Base-by-base conservation (phyloP, 2,329 filamentous ascomycete species). In the Fusarium temperatum region DNA sequence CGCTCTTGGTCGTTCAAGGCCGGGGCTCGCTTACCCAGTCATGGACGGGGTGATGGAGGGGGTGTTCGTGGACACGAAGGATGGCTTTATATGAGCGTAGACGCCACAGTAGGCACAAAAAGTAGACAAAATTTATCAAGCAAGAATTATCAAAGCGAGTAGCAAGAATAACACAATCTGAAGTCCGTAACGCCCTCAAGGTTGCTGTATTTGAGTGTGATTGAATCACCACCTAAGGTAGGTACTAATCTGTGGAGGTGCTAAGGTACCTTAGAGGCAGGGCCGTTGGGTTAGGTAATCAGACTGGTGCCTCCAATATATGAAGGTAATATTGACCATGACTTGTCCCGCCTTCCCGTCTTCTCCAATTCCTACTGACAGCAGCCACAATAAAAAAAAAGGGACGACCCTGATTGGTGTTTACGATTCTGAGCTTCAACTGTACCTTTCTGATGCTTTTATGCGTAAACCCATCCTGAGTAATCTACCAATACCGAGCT, bases 151-250 rank as follows among this genome's bases (percentile, higher is more conserved):
- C 48, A 68, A 58, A 59, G 30, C 18, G 24, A 39, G 44, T 42
- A 39, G 42, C 35, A 26, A 32, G 57, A 48, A 61, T 44, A 39
- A 59, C 45, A 54, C 60, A 61, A 61, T 56, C 32, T 45, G 54
- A 66, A 66, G 50, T 41, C 70, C 47, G 41, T 38, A 65, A 61
- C 70, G 67, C 62, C 63, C 53, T 30, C 26, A 39, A 60, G 47
- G 53, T 53, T 75, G 59, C 30, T 50, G 60, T 66, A 74, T 42
- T 55, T 42, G 63, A 61, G 45, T 63, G 71, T 77, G 76, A 75
- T 77, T 81, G 78, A 77, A 80, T 80, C 73, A 66, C 71, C 68
- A 58, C 14, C 24, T 58, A n/a, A n/a, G n/a, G n/a, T n/a, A 36
- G 35, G 35, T 36, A 54, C 48, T 35, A 51, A 20, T 70, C 77